Evolutionary conservation across 768 basidiomycete species (phyloP).

Genomic region (Kwoniella dendrophila): DNA sequence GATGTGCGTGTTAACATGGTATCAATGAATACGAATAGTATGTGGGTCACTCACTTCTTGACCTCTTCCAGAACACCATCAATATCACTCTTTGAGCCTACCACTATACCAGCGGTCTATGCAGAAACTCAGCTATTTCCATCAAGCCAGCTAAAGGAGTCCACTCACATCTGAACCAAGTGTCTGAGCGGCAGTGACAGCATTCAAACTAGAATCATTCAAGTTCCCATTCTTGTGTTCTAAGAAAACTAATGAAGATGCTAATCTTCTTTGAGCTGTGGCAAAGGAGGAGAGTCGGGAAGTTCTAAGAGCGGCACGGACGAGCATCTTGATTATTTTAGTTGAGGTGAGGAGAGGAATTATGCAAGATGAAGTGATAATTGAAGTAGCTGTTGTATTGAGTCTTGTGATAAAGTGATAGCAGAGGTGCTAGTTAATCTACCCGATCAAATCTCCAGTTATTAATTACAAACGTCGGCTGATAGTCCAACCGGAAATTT

Average conservation of each 20-base stretch:
- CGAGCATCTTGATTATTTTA: constrained; percentile 20
- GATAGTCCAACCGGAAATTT: constrained; percentile 4
- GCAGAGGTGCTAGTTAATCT: not conserved
- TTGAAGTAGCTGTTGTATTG: not conserved
- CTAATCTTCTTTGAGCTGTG: constrained; percentile 38
- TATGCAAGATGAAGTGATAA: not conserved
- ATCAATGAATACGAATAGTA: constrained; percentile 2
- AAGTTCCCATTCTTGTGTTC: constrained; percentile 82
- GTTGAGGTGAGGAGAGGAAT: not conserved
- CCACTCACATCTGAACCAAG: constrained; percentile 80
- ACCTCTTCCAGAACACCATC: constrained; percentile 69
- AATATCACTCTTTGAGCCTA: constrained; percentile 60
- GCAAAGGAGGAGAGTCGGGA: constrained; percentile 18
- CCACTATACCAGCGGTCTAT: constrained; percentile 49
- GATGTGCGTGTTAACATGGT: not conserved
- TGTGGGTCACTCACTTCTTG: constrained; percentile 67
- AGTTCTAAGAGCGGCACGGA: constrained; percentile 19
- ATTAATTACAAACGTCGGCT: not conserved
- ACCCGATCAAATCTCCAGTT: not conserved
- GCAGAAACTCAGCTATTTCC: constrained; percentile 59
- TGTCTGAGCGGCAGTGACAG: constrained; percentile 83
- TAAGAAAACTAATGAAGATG: constrained; percentile 70
- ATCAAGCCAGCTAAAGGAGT: not conserved
- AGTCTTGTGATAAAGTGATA: not conserved
- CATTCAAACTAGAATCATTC: constrained; percentile 82